phyloP scores from a whole-genome alignment of 768 basidiomycete species.

The Fomitopsis serialis region DNA sequence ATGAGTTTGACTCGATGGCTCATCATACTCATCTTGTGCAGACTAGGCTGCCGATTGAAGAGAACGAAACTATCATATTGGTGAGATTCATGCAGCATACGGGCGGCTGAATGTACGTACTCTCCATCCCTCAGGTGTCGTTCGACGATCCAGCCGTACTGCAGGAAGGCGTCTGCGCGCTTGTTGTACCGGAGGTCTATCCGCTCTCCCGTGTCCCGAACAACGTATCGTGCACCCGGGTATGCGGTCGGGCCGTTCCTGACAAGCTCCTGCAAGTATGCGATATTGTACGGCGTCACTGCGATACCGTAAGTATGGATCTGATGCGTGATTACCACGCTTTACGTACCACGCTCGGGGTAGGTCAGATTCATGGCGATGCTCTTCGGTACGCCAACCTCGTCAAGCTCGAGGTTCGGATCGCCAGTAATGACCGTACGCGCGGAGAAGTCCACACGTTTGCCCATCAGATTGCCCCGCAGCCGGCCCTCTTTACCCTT shows the following conservation, averaged over 20 bases:
- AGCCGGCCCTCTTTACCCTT: slow-evolving; percentile 99
- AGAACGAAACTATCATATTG: slow-evolving; percentile 64
- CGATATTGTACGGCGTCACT: slow-evolving; percentile 98
- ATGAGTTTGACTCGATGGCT: slow-evolving; percentile 95
- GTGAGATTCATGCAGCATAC: neutral
- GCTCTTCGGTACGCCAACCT: slow-evolving; percentile 92
- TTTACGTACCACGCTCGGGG: slow-evolving; percentile 81
- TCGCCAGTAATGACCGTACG: slow-evolving; percentile 99
- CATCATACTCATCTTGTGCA: slow-evolving; percentile 99
- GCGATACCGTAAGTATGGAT: slow-evolving; percentile 6
- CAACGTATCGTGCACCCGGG: slow-evolving; percentile 94
- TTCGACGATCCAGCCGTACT: slow-evolving; percentile 99
- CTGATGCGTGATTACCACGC: neutral
- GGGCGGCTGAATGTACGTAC: slow-evolving; percentile 44
- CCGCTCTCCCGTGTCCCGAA: slow-evolving; percentile 94
- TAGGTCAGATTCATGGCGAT: slow-evolving; percentile 98
- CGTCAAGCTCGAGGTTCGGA: slow-evolving; percentile 92
- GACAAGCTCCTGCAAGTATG: slow-evolving; percentile 90
- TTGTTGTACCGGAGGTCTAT: slow-evolving; percentile 97
- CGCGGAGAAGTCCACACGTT: slow-evolving; percentile 98
- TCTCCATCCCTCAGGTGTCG: slow-evolving; percentile 97
- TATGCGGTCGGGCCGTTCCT: slow-evolving; percentile 92
- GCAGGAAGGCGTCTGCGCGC: slow-evolving; percentile 88
- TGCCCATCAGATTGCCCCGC: slow-evolving; percentile 98
- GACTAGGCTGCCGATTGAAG: slow-evolving; percentile 96